Evolutionary conservation across 192 early-diverging fungal genomes (phyloP).

Genomic region (Lobosporangium transversale): DNA sequence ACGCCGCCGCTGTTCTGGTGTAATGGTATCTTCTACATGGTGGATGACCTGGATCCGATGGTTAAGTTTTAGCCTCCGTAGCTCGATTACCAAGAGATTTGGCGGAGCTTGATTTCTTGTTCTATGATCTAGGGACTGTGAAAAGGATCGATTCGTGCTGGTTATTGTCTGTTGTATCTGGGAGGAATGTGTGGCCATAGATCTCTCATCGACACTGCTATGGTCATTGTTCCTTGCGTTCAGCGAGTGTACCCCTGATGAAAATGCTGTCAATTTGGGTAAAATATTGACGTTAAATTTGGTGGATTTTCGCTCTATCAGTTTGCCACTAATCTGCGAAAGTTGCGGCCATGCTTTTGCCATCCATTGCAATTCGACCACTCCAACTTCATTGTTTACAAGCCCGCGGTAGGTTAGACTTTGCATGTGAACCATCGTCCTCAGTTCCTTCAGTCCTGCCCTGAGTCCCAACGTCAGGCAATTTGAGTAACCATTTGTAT

Average conservation of each 20-base stretch:
- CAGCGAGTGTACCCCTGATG: too few species aligned
- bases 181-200: too few species aligned
- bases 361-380: conserved; percentile 38
- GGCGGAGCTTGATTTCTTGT: not conserved
- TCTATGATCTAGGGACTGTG: not conserved
- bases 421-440: conserved; percentile 17
- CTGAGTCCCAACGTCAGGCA: conserved; percentile 17
- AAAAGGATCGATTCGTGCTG: not conserved
- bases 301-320: conserved; percentile 4
- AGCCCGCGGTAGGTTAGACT: conserved; percentile 18
- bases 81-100: conserved; percentile 12
- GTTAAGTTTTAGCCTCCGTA: conserved; percentile 23
- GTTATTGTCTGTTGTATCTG: too few species aligned
- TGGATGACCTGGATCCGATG: conserved; percentile 23
- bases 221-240: not conserved
- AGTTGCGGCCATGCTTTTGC: conserved; percentile 37
- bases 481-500: not conserved
- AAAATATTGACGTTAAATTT: conserved; percentile 12
- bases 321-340: conserved; percentile 24
- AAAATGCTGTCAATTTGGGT: too few species aligned
- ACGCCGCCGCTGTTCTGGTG: conserved; percentile 1
- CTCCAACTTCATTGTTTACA: conserved; percentile 6
- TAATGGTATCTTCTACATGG: conserved; percentile 24
- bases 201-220: not conserved
- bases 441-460: conserved; percentile 14